phyloP scores from a whole-genome alignment of 2,329 filamentous ascomycete species.

The Chalaropsis thielavioides region DNA sequence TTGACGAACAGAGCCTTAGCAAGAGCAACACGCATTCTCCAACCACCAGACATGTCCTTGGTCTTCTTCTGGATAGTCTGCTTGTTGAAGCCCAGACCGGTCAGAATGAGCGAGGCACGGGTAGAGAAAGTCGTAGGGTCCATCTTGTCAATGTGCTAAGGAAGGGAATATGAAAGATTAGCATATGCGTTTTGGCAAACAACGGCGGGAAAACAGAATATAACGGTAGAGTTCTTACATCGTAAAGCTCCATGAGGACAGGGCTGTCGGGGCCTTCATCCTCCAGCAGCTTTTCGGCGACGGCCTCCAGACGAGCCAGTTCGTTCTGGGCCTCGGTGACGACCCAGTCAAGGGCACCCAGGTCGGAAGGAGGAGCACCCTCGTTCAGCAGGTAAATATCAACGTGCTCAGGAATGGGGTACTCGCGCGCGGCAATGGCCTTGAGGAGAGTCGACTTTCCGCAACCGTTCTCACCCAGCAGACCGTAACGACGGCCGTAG shows the following conservation, averaged over 20 bases:
- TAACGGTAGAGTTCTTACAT: conserved; percentile 43
- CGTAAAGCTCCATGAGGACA: conserved; percentile 84
- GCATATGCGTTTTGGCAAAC: conserved; percentile 6
- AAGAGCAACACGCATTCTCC: conserved; percentile 98
- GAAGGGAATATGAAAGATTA: conserved; percentile 19
- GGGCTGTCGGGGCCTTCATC: conserved; percentile 83
- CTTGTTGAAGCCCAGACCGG: conserved; percentile 99
- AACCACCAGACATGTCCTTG: conserved; percentile 99
- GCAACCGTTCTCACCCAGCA: conserved; percentile 97
- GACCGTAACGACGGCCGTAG: conserved; percentile 82
- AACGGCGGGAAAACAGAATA: not conserved
- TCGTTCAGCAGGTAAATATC: conserved; percentile 98
- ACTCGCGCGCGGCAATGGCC: conserved; percentile 85
- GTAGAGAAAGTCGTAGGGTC: conserved; percentile 95
- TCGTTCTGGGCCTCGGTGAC: conserved; percentile 87
- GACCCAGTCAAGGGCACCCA: conserved; percentile 94
- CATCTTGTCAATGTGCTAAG: conserved; percentile 93
- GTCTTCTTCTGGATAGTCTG: conserved; percentile 96
- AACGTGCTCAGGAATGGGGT: conserved; percentile 86
- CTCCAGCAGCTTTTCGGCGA: conserved; percentile 83
- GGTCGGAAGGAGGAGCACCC: conserved; percentile 75
- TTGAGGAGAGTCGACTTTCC: conserved; percentile 98
- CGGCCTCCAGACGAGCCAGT: conserved; percentile 74
- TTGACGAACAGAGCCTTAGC: conserved; percentile 97
- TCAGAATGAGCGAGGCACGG: conserved; percentile 88